Conservation (phyloP, 352 stramenopile genomes). For the Globisporangium solare region DNA sequence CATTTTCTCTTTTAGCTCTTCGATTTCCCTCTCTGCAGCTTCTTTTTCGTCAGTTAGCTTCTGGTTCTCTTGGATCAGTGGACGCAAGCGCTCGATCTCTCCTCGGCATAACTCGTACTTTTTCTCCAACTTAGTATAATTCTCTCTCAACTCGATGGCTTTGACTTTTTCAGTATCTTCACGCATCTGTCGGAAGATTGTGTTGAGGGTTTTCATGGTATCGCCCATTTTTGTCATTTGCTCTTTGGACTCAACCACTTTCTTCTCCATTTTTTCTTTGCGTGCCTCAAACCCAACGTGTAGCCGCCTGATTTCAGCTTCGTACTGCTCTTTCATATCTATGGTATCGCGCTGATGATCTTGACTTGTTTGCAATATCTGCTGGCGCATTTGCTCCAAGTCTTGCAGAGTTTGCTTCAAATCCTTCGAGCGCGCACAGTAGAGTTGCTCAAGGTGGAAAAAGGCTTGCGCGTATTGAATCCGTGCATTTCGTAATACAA, state of each 20-base stretch:
- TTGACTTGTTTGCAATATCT: conserved; percentile 28
- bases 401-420: conserved; percentile 30
- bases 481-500: conserved; percentile 71
- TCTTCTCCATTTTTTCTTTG: conserved; percentile 67
- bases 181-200: conserved; percentile 92
- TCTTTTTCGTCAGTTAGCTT: conserved; percentile 39
- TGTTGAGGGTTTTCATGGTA: conserved; percentile 91
- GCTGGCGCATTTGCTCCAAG: conserved; percentile 29
- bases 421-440: conserved; percentile 28
- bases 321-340: conserved; percentile 39
- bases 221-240: conserved; percentile 89
- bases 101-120: conserved; percentile 53
- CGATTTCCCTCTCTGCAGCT: conserved; percentile 20
- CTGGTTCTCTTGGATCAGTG: conserved; percentile 48
- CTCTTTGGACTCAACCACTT: conserved; percentile 62
- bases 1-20: conserved; percentile 38
- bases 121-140: conserved; percentile 68
- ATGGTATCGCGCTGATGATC: conserved; percentile 35
- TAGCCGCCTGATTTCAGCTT: conserved; percentile 48
- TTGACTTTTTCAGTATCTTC: conserved; percentile 88
- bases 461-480: conserved; percentile 81
- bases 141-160: conserved; percentile 83
- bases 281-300: conserved; percentile 38
- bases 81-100: conserved; percentile 56
- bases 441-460: conserved; percentile 57